A percentile compares a stretch with the other conserved stretches of the same genome.
Evolutionary conservation across 345 rosid species (phyloP).

Genomic region (Kernera saxatilis): DNA sequence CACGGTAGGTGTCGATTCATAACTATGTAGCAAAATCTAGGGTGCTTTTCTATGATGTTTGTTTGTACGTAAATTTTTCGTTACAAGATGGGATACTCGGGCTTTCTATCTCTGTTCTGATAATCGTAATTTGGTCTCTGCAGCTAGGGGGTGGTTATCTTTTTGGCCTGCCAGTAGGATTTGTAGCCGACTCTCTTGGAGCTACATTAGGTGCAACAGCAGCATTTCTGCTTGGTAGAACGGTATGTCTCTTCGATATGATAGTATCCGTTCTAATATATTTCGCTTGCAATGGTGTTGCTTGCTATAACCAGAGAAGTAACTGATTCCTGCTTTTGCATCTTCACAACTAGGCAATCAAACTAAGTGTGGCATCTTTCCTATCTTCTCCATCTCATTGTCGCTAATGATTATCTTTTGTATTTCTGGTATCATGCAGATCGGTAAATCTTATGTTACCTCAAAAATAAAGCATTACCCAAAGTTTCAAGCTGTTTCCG

Average conservation of each 20-base stretch:
- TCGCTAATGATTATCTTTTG: slow-evolving; percentile 4
- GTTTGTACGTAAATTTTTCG: background rate
- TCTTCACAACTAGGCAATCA: background rate
- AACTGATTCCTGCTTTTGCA: background rate
- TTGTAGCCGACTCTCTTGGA: slow-evolving; percentile 94
- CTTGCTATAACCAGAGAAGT: background rate
- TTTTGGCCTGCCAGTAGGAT: slow-evolving; percentile 94
- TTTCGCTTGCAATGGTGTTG: background rate
- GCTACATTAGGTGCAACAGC: slow-evolving; percentile 93
- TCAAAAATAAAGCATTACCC: slow-evolving; percentile 49
- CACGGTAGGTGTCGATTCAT: slow-evolving; percentile 36
- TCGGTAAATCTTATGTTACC: slow-evolving; percentile 46
- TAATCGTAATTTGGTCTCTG: background rate
- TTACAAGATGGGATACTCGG: background rate
- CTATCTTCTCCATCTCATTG: background rate
- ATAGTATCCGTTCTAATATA: background rate
- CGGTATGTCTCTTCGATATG: slow-evolving; percentile 40
- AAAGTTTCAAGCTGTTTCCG: slow-evolving; percentile 45
- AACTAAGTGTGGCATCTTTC: background rate
- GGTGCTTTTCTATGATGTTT: background rate
- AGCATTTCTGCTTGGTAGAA: slow-evolving; percentile 93
- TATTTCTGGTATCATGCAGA: slow-evolving; percentile 30
- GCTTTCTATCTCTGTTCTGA: background rate
- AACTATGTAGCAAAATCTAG: background rate
- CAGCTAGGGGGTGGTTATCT: slow-evolving; percentile 99